phyloP scores from a whole-genome alignment of 2,329 filamentous ascomycete species.

The Claviceps fusiformis region DNA sequence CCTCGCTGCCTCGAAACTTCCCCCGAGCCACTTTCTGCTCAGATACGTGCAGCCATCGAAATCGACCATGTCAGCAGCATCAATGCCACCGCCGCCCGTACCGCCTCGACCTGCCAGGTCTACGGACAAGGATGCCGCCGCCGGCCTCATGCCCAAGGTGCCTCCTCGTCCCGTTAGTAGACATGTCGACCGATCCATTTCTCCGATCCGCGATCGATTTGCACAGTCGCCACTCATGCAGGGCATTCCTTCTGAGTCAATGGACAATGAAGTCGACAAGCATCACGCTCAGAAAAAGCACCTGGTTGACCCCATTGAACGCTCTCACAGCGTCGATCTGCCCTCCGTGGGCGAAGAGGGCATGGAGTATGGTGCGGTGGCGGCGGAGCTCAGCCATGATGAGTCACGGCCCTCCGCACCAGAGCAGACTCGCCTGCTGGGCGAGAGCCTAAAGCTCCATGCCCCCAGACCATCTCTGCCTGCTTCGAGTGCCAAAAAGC shows the following conservation, averaged over 20 bases:
- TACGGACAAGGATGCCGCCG: constrained; percentile 30
- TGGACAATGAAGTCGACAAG: constrained; percentile 20
- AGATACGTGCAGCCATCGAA: neutral
- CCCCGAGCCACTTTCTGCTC: neutral
- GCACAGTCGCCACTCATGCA: constrained; percentile 80
- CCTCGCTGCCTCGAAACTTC: neutral
- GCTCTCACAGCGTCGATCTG: constrained; percentile 65
- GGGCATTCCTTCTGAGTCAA: constrained; percentile 35
- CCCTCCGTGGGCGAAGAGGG: constrained; percentile 85
- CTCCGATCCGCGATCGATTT: constrained; percentile 64
- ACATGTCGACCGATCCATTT: constrained; percentile 61
- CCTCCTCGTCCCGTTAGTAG: constrained; percentile 64
- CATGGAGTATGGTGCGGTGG: constrained; percentile 60
- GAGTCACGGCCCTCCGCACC: constrained; percentile 33
- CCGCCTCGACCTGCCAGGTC: constrained; percentile 42
- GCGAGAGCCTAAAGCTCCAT: constrained; percentile 71
- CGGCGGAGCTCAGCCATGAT: constrained; percentile 25
- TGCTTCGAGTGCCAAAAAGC: constrained; percentile 65
- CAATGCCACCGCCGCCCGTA: constrained; percentile 37
- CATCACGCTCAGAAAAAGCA: constrained; percentile 19
- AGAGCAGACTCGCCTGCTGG: constrained; percentile 65
- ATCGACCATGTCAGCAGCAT: constrained; percentile 32
- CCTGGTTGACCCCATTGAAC: constrained; percentile 33
- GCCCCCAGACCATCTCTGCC: constrained; percentile 82
- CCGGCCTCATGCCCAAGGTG: constrained; percentile 45